Conservation (phyloP, 139 green algal species). For the Tetraselmis chui region DNA sequence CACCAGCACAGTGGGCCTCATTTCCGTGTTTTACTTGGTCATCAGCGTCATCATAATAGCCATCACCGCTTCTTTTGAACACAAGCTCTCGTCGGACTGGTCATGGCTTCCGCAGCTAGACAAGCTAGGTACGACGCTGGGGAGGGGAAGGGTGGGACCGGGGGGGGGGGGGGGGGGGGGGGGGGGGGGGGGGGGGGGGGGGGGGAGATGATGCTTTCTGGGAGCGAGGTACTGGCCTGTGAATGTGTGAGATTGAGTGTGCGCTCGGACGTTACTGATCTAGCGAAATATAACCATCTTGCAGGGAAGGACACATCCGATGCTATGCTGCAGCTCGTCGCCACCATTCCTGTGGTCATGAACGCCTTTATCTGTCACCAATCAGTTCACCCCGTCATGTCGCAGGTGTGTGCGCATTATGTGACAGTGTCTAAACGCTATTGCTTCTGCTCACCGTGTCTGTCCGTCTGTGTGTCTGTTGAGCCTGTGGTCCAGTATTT, state of each 20-base stretch:
- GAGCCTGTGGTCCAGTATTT: too few relatives aligned
- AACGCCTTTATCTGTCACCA: not conserved
- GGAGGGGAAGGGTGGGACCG: too few relatives aligned
- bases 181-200: too few relatives aligned
- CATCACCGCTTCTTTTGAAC: not conserved
- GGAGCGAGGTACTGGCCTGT: too few relatives aligned
- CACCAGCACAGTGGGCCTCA: not conserved
- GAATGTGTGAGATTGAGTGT: too few relatives aligned
- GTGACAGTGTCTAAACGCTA: too few relatives aligned
- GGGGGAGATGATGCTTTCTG: too few relatives aligned
- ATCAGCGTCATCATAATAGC: not conserved
- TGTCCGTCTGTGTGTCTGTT: too few relatives aligned
- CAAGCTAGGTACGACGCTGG: not conserved
- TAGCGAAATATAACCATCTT: too few relatives aligned
- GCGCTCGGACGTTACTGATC: too few relatives aligned
- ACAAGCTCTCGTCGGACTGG: not conserved
- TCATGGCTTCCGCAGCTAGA: not conserved
- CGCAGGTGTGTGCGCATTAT: not conserved
- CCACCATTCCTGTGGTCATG: not conserved
- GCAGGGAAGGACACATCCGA: not conserved
- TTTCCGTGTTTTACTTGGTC: not conserved
- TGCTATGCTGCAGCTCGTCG: not conserved
- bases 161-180: too few relatives aligned
- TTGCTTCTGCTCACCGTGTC: too few relatives aligned
- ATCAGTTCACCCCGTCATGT: not conserved